A percentile compares a stretch with the other conserved stretches of the same genome.
These are phyloP conservation scores for Melaleuca alternifolia DNA, from an alignment of 345 rosid species.

Conservation along the genomic window DNA sequence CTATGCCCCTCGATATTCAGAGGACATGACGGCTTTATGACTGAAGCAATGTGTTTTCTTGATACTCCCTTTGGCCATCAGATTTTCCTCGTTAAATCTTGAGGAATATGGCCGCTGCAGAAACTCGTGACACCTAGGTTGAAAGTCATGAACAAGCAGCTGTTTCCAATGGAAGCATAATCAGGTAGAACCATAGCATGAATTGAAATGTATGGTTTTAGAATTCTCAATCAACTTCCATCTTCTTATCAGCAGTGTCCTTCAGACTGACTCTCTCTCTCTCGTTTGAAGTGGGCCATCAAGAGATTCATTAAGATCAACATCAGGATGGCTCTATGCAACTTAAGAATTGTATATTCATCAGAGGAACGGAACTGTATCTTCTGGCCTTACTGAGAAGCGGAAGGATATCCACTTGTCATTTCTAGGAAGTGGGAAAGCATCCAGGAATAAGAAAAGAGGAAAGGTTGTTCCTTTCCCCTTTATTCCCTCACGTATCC, in stretches of 20 bases:
- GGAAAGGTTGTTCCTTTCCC: neutral
- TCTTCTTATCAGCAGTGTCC: neutral
- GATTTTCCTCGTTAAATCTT: too few relatives aligned
- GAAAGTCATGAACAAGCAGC: too few relatives aligned
- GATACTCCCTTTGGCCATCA: too few relatives aligned
- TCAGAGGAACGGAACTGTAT: neutral
- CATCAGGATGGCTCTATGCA: neutral
- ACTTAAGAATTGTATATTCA: neutral
- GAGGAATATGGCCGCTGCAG: too few relatives aligned
- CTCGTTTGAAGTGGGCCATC: neutral
- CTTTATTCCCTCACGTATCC: neutral
- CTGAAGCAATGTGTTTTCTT: too few relatives aligned
- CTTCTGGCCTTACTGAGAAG: neutral
- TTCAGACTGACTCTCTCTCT: neutral
- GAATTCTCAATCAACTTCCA: too few relatives aligned
- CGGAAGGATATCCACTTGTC: neutral
- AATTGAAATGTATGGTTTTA: too few relatives aligned
- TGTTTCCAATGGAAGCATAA: too few relatives aligned
- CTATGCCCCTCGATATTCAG: neutral
- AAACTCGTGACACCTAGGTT: too few relatives aligned
- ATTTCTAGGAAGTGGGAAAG: neutral
- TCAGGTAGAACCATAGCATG: too few relatives aligned
- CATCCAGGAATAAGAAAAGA: neutral
- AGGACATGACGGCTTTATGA: too few relatives aligned
- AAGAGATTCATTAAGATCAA: neutral